Conservation (phyloP, 2,329 filamentous ascomycete genomes). For the Pezicula radicicola region DNA sequence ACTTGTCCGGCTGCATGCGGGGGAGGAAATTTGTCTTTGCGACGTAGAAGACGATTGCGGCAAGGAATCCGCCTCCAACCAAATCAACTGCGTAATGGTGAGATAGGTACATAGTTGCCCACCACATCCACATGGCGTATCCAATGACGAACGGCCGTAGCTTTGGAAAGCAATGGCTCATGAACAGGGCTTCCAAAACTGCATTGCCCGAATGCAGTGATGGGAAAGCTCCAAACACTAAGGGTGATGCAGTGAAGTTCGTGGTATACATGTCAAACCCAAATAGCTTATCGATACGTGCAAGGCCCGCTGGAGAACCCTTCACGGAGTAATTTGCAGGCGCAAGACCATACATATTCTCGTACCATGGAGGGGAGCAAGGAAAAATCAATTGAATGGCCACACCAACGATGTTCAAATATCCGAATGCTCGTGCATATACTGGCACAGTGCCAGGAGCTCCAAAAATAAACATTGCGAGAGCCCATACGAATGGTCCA, state of each 20-base stretch:
- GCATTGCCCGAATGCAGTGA: conserved; percentile 89
- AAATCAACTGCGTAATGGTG: conserved; percentile 97
- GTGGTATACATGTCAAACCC: conserved; percentile 92
- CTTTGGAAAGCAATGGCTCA: conserved; percentile 87
- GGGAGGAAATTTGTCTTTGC: conserved; percentile 79
- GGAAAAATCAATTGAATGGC: conserved; percentile 87
- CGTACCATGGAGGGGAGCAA: conserved; percentile 95
- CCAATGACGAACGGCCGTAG: conserved; percentile 75
- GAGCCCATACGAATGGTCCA: conserved; percentile 75
- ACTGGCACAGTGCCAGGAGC: conserved; percentile 82
- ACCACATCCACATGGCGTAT: conserved; percentile 94
- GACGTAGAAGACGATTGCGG: conserved; percentile 78
- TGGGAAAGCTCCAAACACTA: conserved; percentile 94
- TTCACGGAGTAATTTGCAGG: conserved; percentile 90
- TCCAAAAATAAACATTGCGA: conserved; percentile 81
- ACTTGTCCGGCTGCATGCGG: conserved; percentile 78
- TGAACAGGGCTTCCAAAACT: conserved; percentile 85
- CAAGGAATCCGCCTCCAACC: conserved; percentile 78
- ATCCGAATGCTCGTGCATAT: conserved; percentile 85
- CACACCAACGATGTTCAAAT: conserved; percentile 86
- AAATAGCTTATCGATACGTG: conserved; percentile 84
- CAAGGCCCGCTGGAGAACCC: conserved; percentile 85
- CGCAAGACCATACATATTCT: conserved; percentile 85
- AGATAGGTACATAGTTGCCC: conserved; percentile 97
- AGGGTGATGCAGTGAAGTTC: conserved; percentile 82